Evolutionary conservation across 805 yeast genomes (phyloP), one percentile per base, ranked within the genome.

Genomic region (Saccharomycopsis guyanensis): DNA sequence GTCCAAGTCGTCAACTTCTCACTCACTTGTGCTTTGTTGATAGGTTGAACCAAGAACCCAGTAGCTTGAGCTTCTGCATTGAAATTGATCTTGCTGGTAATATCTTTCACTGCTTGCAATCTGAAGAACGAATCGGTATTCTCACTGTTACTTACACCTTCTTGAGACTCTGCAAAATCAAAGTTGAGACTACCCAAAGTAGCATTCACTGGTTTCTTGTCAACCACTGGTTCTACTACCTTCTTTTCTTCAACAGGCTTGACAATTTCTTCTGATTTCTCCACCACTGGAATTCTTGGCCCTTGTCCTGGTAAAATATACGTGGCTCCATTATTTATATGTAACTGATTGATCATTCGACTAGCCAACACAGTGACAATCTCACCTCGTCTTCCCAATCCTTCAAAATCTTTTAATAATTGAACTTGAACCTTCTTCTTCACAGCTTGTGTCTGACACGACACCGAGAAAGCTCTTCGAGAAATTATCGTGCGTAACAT

Each of bases 321-420:
- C 16, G 76, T 73, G 2, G 96, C 96, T 38, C 86, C 84, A 56
- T 85, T 80, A 50, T 68, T 57, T 37, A 76, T 75, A 56, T 86
- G 86, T 47, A 88, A 71, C 55, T 66, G 75, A 64, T 85, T 86
- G 59, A 91, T 76, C 96, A 88, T 88, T 52, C 76, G 69, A 19
- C 87, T 84, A 25, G 95, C 88, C 52, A 77, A 72, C 16, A 88
- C 96, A 31, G 73, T 68, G 24, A 82, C 71, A 38, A 88, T 71
- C 65, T 88, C 82, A 31, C 96, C 96, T 50, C 66, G 68, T 19
- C 29, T 47, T 18, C 95, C 94, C 46, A 81, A 63, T 12, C 72
- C 72, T 25, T 78, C 75, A 58, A 77, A 72, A 57, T 85, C 85
- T 56, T 69, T 73, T 50, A 86, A 68, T n/a, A 87, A 67, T 66